Conservation (phyloP, 202 grass and related monocot species). For the Digitaria exilis region DNA sequence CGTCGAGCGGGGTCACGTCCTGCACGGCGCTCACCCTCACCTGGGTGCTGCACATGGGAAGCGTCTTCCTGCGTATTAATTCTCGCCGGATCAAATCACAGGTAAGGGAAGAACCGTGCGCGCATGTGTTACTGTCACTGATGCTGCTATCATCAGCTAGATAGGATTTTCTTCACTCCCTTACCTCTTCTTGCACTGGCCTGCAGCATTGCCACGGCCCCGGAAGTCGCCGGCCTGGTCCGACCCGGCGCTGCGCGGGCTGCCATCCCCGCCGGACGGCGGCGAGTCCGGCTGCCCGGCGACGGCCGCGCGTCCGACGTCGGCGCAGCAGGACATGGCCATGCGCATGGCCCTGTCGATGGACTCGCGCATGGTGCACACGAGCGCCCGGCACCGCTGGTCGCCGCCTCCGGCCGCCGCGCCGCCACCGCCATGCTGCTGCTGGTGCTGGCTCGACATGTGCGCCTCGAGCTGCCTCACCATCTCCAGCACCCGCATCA, state of each 20-base stretch:
- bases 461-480: conserved; percentile 64
- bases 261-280: conserved; percentile 43
- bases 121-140: no score
- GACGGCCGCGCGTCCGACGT: neutral
- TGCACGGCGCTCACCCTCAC: conserved; percentile 51
- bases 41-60: conserved; percentile 62
- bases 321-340: conserved; percentile 37
- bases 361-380: conserved; percentile 46
- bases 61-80: conserved; percentile 68
- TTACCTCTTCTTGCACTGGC: conserved; percentile 83
- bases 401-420: neutral
- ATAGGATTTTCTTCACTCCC: neutral
- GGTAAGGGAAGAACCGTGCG: neutral
- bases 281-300: conserved; percentile 36
- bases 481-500: conserved; percentile 54
- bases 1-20: conserved; percentile 62
- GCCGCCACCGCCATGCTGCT: neutral
- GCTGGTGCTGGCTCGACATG: conserved; percentile 27
- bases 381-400: conserved; percentile 56
- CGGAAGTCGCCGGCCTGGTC: conserved; percentile 51
- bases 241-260: conserved; percentile 58
- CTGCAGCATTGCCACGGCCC: conserved; percentile 45
- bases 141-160: no score
- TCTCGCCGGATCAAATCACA: neutral
- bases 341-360: conserved; percentile 68